Evolutionary conservation across 176 grass and related monocot species (phyloP), one percentile per base, ranked within the genome.

Genomic region (Microstegium vimineum): DNA sequence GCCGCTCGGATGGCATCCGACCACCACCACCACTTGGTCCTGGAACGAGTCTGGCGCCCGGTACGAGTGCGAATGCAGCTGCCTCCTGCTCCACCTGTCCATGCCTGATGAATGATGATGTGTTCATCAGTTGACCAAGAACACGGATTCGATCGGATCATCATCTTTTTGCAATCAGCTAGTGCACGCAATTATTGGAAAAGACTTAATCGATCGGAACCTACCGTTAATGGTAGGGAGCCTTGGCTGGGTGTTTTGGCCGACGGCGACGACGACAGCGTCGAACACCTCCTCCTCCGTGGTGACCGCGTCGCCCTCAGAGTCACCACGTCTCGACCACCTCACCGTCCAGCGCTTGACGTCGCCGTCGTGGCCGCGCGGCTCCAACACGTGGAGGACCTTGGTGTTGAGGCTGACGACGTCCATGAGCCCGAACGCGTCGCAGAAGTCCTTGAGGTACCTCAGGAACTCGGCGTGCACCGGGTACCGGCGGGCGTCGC

Each of bases 41-140:
- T 1, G 20, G 69, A 88, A 82, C 0, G 73, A n/a, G 10, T 85
- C 86, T 0, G 82, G 86, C 12, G 88, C 67, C 0, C 90, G 69
- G 75, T 91, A 91, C 22, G 86, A 87, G 79, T 91, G 90, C 32
- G 33, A 35, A 6, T 91, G 90, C 35, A 91, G 66, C 13, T 91
- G 82, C 46, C 63, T 42, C 22, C 86, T 27, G 3, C 13, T 82
- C 90, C 78, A 88, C 8, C 3, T 61, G 3, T 88, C 78, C 66
- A 85, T 88, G 69, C 85, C n/a, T n/a, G n/a, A n/a, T n/a, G n/a
- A n/a, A n/a, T n/a, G n/a, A n/a, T n/a, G n/a, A n/a, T n/a, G n/a
- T n/a, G n/a, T n/a, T n/a, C n/a, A n/a, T n/a, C n/a, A n/a, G n/a
- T n/a, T n/a, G n/a, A n/a, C n/a, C n/a, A n/a, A n/a, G n/a, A n/a